Conservation (phyloP, 768 basidiomycete species). For the Tulasnella sp. region DNA sequence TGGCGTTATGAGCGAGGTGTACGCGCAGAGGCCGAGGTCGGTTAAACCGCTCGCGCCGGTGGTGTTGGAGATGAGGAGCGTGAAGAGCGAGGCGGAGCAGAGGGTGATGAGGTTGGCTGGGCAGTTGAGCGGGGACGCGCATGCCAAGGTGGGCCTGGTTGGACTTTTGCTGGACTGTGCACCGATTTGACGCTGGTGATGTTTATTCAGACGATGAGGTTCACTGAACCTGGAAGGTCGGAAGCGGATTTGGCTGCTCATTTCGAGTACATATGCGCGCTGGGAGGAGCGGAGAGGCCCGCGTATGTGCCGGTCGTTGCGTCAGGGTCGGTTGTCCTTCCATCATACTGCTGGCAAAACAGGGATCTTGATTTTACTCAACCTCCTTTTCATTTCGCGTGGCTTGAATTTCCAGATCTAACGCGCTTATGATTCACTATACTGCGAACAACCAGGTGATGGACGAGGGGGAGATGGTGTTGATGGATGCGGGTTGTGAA, state of each 20-base stretch:
- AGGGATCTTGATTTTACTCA: no score
- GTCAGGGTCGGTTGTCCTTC: constrained; percentile 60
- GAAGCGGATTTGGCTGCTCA: constrained; percentile 69
- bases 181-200: neutral
- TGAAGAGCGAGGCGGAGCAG: constrained; percentile 80
- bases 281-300: constrained; percentile 74
- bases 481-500: constrained; percentile 92
- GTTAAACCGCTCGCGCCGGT: constrained; percentile 68
- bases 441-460: constrained; percentile 83
- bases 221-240: constrained; percentile 53
- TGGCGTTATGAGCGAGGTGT: constrained; percentile 52
- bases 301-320: constrained; percentile 99
- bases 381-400: no score
- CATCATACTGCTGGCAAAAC: no score
- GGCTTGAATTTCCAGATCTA: no score
- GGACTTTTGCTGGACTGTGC: neutral
- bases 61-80: constrained; percentile 48
- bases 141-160: constrained; percentile 61
- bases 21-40: constrained; percentile 46
- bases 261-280: constrained; percentile 83
- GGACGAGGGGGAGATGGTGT: constrained; percentile 64
- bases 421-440: constrained; percentile 91
- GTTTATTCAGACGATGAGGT: constrained; percentile 73
- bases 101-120: constrained; percentile 78
- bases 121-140: constrained; percentile 79